These are phyloP conservation scores for Ogataea parapolymorpha DNA, from an alignment of 805 yeast genomes.

Conservation along the genomic window DNA sequence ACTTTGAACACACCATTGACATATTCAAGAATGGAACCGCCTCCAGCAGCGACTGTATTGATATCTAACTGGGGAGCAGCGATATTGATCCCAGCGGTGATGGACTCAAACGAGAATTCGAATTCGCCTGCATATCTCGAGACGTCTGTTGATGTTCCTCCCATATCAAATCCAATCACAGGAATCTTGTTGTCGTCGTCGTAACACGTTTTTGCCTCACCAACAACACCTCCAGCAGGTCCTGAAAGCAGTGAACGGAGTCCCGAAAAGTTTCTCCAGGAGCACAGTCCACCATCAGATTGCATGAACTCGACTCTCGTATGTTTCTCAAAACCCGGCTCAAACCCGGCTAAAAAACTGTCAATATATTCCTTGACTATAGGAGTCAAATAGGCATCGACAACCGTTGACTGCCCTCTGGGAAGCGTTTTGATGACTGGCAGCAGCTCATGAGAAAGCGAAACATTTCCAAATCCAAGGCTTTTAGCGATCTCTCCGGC, in stretches of 20 bases:
- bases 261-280: conserved; percentile 51
- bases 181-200: conserved; percentile 29
- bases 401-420: conserved; percentile 40
- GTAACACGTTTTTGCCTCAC: conserved; percentile 51
- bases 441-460: conserved; percentile 35
- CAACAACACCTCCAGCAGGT: conserved; percentile 64
- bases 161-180: conserved; percentile 37
- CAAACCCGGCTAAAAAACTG: conserved; percentile 35
- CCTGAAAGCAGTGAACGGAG: conserved; percentile 53
- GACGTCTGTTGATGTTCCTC: conserved; percentile 39
- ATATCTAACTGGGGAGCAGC: conserved; percentile 36
- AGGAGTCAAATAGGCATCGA: conserved; percentile 44
- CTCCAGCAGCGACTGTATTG: conserved; percentile 13
- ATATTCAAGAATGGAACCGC: conserved; percentile 7
- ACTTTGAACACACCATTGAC: conserved; percentile 5
- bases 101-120: conserved; percentile 31
- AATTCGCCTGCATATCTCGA: conserved; percentile 32
- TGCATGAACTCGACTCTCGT: conserved; percentile 53
- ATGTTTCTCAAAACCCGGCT: conserved; percentile 29
- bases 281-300: conserved; percentile 55
- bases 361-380: conserved; percentile 38
- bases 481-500: conserved; percentile 34
- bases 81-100: conserved; percentile 34
- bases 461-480: conserved; percentile 48
- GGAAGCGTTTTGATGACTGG: conserved; percentile 40